Evolutionary conservation across 2,329 filamentous ascomycete genomes (phyloP).

Genomic region (Geosmithia morbida): DNA sequence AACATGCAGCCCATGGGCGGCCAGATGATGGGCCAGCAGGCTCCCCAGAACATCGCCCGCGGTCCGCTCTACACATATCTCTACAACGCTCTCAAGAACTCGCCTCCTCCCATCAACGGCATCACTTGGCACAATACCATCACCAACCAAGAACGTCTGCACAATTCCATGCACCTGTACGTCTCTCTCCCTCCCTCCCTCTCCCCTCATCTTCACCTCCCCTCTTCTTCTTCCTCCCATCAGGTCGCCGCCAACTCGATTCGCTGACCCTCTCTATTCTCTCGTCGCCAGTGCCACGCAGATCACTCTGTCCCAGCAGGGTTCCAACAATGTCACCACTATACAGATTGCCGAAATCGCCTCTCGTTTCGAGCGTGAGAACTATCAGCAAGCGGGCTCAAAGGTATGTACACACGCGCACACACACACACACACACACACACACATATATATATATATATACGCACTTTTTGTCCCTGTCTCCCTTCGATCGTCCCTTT

Average conservation of each 20-base stretch:
- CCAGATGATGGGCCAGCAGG: slow-evolving; percentile 29
- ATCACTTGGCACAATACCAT: slow-evolving; percentile 25
- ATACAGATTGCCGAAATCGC: slow-evolving; percentile 25
- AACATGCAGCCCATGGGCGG: slow-evolving; percentile 43
- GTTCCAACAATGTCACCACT: slow-evolving; percentile 15
- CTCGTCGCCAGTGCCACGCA: neutral
- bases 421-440: too few relatives aligned
- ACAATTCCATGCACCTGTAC: slow-evolving; percentile 27
- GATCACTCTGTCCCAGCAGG: neutral
- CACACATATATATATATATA: too few relatives aligned
- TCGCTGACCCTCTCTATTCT: neutral
- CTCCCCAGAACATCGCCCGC: neutral
- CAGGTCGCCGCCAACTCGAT: neutral
- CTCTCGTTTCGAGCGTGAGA: slow-evolving; percentile 31
- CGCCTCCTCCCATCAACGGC: slow-evolving; percentile 12
- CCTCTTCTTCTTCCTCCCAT: neutral
- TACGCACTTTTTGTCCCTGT: too few relatives aligned
- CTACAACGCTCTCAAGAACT: slow-evolving; percentile 7
- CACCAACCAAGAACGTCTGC: slow-evolving; percentile 22
- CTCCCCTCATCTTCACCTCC: neutral
- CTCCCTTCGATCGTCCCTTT: too few relatives aligned
- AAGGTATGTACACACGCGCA: slow-evolving; percentile 21
- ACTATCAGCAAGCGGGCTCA: slow-evolving; percentile 27
- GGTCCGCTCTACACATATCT: neutral
- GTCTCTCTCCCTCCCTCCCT: slow-evolving; percentile 6